These are phyloP conservation scores for Euphrasia confusa DNA, from an alignment of 257 asterid species.

Conservation along the genomic window DNA sequence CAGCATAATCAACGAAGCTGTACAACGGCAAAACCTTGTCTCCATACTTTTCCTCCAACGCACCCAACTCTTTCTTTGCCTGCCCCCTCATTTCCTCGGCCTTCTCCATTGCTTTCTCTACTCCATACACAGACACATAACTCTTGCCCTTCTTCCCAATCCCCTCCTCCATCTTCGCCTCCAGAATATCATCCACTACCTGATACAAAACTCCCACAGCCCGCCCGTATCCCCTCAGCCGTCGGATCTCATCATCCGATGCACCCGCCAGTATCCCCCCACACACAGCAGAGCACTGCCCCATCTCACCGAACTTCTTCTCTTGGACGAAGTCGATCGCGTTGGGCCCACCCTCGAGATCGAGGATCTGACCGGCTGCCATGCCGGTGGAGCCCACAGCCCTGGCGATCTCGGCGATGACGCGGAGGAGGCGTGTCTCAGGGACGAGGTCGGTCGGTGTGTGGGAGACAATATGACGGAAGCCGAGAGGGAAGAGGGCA, in stretches of 20 bases:
- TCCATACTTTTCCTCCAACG: constrained; percentile 59
- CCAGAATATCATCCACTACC: constrained; percentile 65
- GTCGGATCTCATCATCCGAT: constrained; percentile 71
- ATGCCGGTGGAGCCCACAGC: constrained; percentile 98
- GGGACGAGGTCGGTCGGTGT: constrained; percentile 78
- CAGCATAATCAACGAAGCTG: constrained; percentile 91
- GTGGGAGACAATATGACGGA: constrained; percentile 87
- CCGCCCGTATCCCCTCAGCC: constrained; percentile 52
- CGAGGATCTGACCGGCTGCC: constrained; percentile 94
- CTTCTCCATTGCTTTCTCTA: constrained; percentile 78
- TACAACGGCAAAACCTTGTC: constrained; percentile 67
- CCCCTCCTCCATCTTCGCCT: constrained; percentile 34
- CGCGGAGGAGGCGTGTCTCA: constrained; percentile 57
- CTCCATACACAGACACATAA: constrained; percentile 75
- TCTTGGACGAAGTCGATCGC: constrained; percentile 77
- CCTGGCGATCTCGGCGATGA: constrained; percentile 85
- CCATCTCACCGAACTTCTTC: constrained; percentile 95
- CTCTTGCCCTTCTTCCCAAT: constrained; percentile 49
- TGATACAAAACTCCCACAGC: constrained; percentile 58
- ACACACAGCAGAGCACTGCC: constrained; percentile 91
- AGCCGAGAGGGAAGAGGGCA: constrained; percentile 92
- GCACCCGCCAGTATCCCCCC: constrained; percentile 90
- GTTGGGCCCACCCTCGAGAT: constrained; percentile 80
- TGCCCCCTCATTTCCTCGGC: constrained; percentile 76
- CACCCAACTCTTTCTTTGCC: constrained; percentile 74